phyloP scores from a whole-genome alignment of 164 flowering plant genomes.

The Malania oleifera region DNA sequence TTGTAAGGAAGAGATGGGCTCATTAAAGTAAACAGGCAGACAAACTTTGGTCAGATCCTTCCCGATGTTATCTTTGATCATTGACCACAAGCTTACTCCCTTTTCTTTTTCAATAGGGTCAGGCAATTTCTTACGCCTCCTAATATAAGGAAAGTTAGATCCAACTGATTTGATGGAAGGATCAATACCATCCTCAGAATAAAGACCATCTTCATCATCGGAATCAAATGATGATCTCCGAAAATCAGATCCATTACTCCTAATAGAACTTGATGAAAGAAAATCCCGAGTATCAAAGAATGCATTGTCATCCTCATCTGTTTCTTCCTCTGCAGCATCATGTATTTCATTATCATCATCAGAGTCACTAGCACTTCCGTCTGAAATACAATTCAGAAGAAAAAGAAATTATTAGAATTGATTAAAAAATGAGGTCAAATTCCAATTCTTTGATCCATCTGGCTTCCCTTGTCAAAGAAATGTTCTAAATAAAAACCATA shows the following conservation, averaged over 20 bases:
- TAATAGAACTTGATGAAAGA: conserved; percentile 28
- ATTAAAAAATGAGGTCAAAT: neutral
- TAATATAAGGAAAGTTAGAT: conserved; percentile 14
- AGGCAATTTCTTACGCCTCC: conserved; percentile 30
- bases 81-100: conserved; percentile 35
- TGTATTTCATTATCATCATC: conserved; percentile 21
- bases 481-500: neutral
- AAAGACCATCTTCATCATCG: conserved; percentile 15
- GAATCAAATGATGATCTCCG: conserved; percentile 15
- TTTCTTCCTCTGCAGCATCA: conserved; percentile 26
- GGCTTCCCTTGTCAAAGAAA: neutral
- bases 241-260: conserved; percentile 20
- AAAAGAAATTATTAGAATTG: neutral
- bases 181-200: conserved; percentile 15
- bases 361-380: conserved; percentile 26
- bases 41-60: conserved; percentile 35
- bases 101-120: conserved; percentile 34
- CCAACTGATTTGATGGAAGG: conserved; percentile 17
- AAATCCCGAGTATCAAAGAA: conserved; percentile 26
- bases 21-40: conserved; percentile 36
- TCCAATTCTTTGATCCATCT: neutral
- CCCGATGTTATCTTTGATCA: conserved; percentile 34
- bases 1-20: conserved; percentile 31
- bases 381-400: conserved; percentile 7
- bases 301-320: conserved; percentile 22